A percentile compares a stretch with the other conserved stretches of the same genome.
These are phyloP conservation scores for Tricholoma furcatifolium DNA, from an alignment of 768 basidiomycete genomes.

Conservation along the genomic window DNA sequence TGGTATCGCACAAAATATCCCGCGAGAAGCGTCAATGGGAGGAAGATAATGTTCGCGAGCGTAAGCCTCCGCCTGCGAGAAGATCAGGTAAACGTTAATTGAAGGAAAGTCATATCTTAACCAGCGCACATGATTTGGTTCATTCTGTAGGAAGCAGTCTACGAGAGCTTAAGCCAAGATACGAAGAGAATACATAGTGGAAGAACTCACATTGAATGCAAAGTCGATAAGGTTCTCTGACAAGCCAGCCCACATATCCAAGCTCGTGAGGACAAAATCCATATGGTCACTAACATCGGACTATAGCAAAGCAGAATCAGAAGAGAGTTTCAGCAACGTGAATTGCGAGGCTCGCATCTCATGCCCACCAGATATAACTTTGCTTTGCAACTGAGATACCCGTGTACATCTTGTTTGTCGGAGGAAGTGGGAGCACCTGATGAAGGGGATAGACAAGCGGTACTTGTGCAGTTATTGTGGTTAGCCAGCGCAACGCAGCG, in stretches of 20 bases:
- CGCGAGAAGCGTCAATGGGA: constrained; percentile 68
- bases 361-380: constrained; percentile 62
- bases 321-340: neutral
- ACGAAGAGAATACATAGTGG: neutral
- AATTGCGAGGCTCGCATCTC: neutral
- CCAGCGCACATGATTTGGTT: constrained; percentile 58
- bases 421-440: neutral
- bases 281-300: constrained; percentile 74
- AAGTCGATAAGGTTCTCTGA: constrained; percentile 69
- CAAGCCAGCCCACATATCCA: constrained; percentile 68
- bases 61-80: constrained; percentile 58
- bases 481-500: constrained; percentile 51
- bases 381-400: constrained; percentile 62
- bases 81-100: neutral
- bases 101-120: neutral
- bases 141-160: constrained; percentile 73
- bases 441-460: neutral
- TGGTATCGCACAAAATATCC: constrained; percentile 52
- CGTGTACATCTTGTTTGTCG: constrained; percentile 23
- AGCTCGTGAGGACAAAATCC: constrained; percentile 60
- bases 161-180: neutral
- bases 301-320: constrained; percentile 34
- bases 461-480: constrained; percentile 15
- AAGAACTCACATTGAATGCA: constrained; percentile 57
- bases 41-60: constrained; percentile 66